A percentile compares a stretch with the other conserved stretches of the same genome.
phyloP scores from a whole-genome alignment of 1,284 basidiomycete species.

The Marasmius sp. region DNA sequence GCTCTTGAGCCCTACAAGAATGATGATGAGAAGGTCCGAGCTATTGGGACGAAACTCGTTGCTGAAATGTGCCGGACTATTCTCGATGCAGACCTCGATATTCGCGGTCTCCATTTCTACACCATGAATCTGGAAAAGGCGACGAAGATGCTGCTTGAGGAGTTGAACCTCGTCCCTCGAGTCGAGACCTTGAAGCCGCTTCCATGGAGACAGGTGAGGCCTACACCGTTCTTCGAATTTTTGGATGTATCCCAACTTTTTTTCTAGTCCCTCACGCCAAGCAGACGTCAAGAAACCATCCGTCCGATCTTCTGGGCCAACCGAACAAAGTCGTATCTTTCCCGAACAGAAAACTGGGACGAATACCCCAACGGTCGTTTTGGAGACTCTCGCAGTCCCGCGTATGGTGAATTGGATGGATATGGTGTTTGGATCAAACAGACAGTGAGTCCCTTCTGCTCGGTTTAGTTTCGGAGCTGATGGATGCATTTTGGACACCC shows the following conservation, averaged over 20 bases:
- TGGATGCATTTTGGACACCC: slow-evolving; percentile 11
- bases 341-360: slow-evolving; percentile 96
- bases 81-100: slow-evolving; percentile 75
- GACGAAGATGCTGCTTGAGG: slow-evolving; percentile 89
- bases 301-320: slow-evolving; percentile 97
- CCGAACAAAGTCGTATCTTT: slow-evolving; percentile 87
- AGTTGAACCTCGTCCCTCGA: slow-evolving; percentile 81
- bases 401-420: slow-evolving; percentile 96
- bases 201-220: slow-evolving; percentile 84
- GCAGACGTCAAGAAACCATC: slow-evolving; percentile 83
- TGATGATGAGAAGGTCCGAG: slow-evolving; percentile 88
- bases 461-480: background rate
- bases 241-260: slow-evolving; percentile 2
- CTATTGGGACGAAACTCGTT: slow-evolving; percentile 85
- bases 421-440: slow-evolving; percentile 89
- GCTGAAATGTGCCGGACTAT: slow-evolving; percentile 87
- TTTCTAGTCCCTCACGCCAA: slow-evolving; percentile 81
- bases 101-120: slow-evolving; percentile 92
- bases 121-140: slow-evolving; percentile 98
- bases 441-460: slow-evolving; percentile 47
- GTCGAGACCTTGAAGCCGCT: slow-evolving; percentile 87
- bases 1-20: slow-evolving; percentile 89
- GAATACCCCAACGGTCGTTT: slow-evolving; percentile 99
- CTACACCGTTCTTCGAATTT: background rate
- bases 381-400: slow-evolving; percentile 94